Conservation (phyloP, 1,139 yeast genomes). For the Debaryomyces psychrophilus region DNA sequence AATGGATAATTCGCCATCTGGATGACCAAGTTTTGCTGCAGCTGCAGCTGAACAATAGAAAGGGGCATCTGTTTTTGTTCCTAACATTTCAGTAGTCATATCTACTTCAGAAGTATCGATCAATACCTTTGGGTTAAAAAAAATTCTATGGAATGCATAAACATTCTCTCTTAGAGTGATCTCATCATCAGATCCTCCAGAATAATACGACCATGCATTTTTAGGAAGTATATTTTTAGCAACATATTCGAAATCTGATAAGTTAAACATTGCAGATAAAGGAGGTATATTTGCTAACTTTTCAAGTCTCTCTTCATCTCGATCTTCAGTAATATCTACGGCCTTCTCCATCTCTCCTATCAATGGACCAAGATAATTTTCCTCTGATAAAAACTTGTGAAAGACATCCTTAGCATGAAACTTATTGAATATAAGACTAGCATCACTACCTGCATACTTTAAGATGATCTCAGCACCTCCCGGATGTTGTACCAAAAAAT, state of each 20-base stretch:
- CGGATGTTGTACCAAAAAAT: constrained; percentile 29
- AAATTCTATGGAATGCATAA: constrained; percentile 75
- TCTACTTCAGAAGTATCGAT: constrained; percentile 62
- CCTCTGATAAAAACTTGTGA: constrained; percentile 14
- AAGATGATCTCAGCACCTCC: constrained; percentile 30
- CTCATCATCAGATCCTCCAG: constrained; percentile 89
- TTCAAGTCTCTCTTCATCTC: constrained; percentile 11
- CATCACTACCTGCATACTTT: constrained; percentile 34
- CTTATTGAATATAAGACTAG: constrained; percentile 22
- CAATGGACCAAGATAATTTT: constrained; percentile 20
- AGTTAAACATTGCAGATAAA: constrained; percentile 28
- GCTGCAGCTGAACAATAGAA: constrained; percentile 64
- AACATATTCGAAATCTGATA: constrained; percentile 69
- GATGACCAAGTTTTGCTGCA: constrained; percentile 56
- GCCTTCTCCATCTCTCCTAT: constrained; percentile 22
- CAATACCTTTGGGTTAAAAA: constrained; percentile 75
- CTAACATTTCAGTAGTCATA: constrained; percentile 54
- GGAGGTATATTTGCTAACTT: constrained; percentile 31
- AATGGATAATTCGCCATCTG: constrained; percentile 56
- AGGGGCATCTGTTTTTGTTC: constrained; percentile 51
- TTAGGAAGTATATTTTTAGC: constrained; percentile 70
- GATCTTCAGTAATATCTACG: constrained; percentile 18
- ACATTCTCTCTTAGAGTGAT: constrained; percentile 82
- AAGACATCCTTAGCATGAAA: constrained; percentile 22
- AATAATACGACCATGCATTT: constrained; percentile 83